Percentiles rank a stretch among this genome's conserved stretches.
Conservation (phyloP, 805 yeast species). For the Jamesozyma rosinii region DNA sequence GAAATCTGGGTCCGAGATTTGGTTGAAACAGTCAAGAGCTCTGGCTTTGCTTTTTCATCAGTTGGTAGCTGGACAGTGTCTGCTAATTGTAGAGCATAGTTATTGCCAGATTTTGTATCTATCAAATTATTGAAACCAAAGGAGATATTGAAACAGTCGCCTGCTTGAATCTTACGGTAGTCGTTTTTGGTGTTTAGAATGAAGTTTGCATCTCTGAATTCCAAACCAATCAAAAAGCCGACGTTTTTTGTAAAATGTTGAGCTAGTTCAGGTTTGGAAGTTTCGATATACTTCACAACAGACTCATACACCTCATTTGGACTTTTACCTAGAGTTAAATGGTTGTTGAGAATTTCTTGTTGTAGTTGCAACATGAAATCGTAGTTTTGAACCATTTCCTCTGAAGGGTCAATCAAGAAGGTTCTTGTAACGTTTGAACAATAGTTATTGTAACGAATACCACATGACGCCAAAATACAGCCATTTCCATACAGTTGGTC, state of each 20-base stretch:
- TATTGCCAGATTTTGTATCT: slow-evolving; percentile 42
- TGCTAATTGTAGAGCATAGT: slow-evolving; percentile 63
- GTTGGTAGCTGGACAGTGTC: slow-evolving; percentile 71
- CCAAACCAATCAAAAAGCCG: slow-evolving; percentile 86
- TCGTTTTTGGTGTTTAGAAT: slow-evolving; percentile 67
- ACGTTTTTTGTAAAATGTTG: slow-evolving; percentile 61
- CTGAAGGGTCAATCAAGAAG: slow-evolving; percentile 80
- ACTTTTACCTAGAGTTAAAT: slow-evolving; percentile 57
- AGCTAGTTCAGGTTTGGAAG: slow-evolving; percentile 57
- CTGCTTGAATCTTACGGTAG: slow-evolving; percentile 49
- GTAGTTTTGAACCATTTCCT: slow-evolving; percentile 68
- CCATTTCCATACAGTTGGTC: slow-evolving; percentile 60
- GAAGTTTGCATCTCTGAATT: slow-evolving; percentile 72
- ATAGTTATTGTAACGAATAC: slow-evolving; percentile 78
- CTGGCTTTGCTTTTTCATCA: slow-evolving; percentile 39
- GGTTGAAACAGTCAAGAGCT: slow-evolving; percentile 62
- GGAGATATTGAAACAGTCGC: slow-evolving; percentile 65
- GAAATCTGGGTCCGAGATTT: slow-evolving; percentile 68
- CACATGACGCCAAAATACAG: slow-evolving; percentile 73
- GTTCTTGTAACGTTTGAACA: slow-evolving; percentile 85
- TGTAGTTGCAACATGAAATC: slow-evolving; percentile 67
- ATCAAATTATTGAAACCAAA: slow-evolving; percentile 65
- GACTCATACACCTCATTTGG: slow-evolving; percentile 62
- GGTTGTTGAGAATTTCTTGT: slow-evolving; percentile 43
- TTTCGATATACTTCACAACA: slow-evolving; percentile 49